Conservation (phyloP, 2,329 filamentous ascomycete species). For the Aspergillus niger region DNA sequence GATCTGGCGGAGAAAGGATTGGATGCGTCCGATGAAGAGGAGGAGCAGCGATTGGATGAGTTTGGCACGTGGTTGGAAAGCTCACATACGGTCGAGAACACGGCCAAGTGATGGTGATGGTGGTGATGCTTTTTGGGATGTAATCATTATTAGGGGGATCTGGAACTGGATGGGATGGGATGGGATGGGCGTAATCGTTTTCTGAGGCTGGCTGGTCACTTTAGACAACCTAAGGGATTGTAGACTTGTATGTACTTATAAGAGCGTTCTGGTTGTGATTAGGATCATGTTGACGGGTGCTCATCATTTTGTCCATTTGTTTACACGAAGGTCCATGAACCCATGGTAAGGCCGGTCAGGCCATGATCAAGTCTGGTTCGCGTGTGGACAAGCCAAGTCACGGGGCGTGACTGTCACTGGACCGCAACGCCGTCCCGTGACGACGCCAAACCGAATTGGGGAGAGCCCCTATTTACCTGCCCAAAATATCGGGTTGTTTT, state of each 20-base stretch:
- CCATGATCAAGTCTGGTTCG: conserved; percentile 7
- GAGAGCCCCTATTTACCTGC: conserved; percentile 26
- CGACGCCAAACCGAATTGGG: conserved; percentile 26
- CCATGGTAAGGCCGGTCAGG: background rate
- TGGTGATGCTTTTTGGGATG: background rate
- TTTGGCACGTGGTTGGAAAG: conserved; percentile 53
- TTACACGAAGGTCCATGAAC: background rate
- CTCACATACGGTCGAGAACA: conserved; percentile 27
- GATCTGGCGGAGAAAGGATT: conserved; percentile 52
- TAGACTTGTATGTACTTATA: background rate
- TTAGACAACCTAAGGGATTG: background rate
- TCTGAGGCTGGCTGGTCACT: background rate
- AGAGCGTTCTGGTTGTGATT: background rate
- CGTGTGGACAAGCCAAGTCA: conserved; percentile 15
- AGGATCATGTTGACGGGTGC: background rate
- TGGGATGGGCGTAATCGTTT: background rate
- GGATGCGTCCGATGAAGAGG: conserved; percentile 48
- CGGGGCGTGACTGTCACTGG: conserved; percentile 33
- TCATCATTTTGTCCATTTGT: background rate
- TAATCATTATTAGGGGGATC: background rate
- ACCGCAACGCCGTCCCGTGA: conserved; percentile 25
- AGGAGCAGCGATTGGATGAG: conserved; percentile 47
- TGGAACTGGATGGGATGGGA: background rate
- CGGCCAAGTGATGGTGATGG: conserved; percentile 23
- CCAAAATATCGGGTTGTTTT: conserved; percentile 9